Base-by-base conservation (phyloP, 2,329 filamentous ascomycete species). In the Arthrinium puccinioides region DNA sequence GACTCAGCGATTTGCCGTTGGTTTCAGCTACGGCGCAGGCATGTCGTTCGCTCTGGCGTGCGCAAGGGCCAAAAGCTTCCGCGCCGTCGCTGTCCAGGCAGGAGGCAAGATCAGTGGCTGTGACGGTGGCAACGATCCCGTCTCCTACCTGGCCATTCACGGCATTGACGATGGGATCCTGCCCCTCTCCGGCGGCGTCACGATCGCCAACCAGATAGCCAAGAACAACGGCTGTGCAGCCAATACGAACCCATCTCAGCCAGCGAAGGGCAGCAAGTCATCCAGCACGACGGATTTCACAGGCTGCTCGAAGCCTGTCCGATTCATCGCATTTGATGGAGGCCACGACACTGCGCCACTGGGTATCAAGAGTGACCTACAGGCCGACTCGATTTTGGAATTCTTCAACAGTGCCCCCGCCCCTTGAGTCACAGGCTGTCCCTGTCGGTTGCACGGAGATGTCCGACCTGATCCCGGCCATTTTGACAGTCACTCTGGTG, bases 21-120 rank as follows among this genome's bases (percentile, higher is more conserved):
- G 31, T 6, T 33, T 33, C n/a, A 16, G n/a, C 9, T 33, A 33
- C 20, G 31, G 31, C n/a, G 31, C 31, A 14, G 15, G 14, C 31
- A 33, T 33, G 31, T 33, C 31, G n/a, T 33, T 23, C 20, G 31
- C 31, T 15, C 21, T 33, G 20, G 31, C 31, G n/a, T 33, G 31
- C 31, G 31, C 31, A 14, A 20, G 31, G 20, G 31, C 31, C 31
- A 23, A 24, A 21, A 21, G 18, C 20, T 33, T 33, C 21, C 10
- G 9, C 14, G 31, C 31, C 31, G 31, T 33, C 31, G 31, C 31
- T 7, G 31, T 33, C n/a, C 31, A 23, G 5, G 15, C 20, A 15
- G 31, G 31, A 20, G 31, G 31, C 20, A 20, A 20, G 14, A 33
- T 33, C 20, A 23, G 20, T 11, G 31, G 31, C n/a, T 33, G 31